Evolutionary conservation across 768 basidiomycete genomes (phyloP).

Genomic region (Strobilomyces confusus): DNA sequence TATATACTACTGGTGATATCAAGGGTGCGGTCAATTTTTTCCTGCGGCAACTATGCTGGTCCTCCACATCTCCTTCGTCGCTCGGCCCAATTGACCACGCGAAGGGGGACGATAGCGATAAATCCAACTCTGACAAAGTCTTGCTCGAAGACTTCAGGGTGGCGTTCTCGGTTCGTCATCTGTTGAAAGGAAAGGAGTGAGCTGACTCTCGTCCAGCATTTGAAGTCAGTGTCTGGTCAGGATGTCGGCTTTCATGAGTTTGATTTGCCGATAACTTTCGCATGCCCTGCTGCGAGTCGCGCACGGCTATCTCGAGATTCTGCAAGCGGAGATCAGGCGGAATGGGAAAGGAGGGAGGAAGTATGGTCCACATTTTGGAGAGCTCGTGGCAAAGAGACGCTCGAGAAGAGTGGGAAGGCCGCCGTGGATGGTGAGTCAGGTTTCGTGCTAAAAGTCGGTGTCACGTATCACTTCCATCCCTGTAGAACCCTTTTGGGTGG

Average conservation of each 20-base stretch:
- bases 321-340: conserved; percentile 37
- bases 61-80: conserved; percentile 22
- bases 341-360: conserved; percentile 66
- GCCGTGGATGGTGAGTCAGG: conserved; percentile 53
- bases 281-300: conserved; percentile 51
- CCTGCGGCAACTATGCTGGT: conserved; percentile 60
- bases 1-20: conserved; percentile 89
- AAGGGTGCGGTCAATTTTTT: conserved; percentile 75
- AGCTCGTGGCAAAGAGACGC: conserved; percentile 46
- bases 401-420: conserved; percentile 56
- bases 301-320: conserved; percentile 55
- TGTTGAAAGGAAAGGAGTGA: neutral
- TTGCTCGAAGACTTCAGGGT: conserved; percentile 86
- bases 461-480: conserved; percentile 1
- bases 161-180: conserved; percentile 67
- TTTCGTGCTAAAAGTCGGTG: neutral
- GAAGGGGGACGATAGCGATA: conserved; percentile 27
- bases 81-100: conserved; percentile 13
- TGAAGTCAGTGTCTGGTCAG: conserved; percentile 54
- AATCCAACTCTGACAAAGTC: conserved; percentile 54
- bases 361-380: conserved; percentile 63
- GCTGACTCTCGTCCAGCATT: conserved; percentile 51
- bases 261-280: conserved; percentile 65
- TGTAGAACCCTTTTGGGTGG: conserved; percentile 74
- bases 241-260: conserved; percentile 42